Evolutionary conservation across 225 moss, liverwort and hornwort species (phyloP), one percentile per base, ranked within the genome.

Genomic region (Asterella californica): DNA sequence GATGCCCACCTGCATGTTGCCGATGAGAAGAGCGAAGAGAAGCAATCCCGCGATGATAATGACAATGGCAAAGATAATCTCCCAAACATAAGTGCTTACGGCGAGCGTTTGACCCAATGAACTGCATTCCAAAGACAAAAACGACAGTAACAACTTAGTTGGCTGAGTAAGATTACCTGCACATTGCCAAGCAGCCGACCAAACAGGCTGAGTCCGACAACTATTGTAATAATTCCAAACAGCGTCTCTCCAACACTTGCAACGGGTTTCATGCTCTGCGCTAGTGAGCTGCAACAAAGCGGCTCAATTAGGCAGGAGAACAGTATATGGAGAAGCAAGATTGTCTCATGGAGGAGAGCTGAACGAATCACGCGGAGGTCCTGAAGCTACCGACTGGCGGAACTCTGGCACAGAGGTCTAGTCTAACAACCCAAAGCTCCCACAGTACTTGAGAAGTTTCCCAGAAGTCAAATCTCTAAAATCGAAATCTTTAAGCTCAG

Each of bases 1-100:
- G 61, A 71, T 30, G 55, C 79, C 85, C 86, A 95, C 95, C 92
- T 96, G 96, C 94, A 96, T 94, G 77, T 96, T 96, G 46, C 96
- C 96, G 66, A 97, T 97, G 52, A 94, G 83, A 55, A 97, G 89
- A 9, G 91, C 94, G 74, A 97, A 97, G 10, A 97, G 88, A 68
- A 97, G 84, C 79, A 96, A 84, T 84, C 96, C 96, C 15, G 82
- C 78, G 42, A 94, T 82, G 82, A 93, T 89, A 59, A 96, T 86
- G 53, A 89, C 84, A 76, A 96, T 93, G 79, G 89, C 86, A 71
- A 96, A 94, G 67, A 96, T 81, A 79, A 93, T 87, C 86, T 96
- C 96, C 93, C 92, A 94, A 55, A 85, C 88, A 61, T 88, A 96
- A 27, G 89, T 74, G 90, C 93, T 93, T 34, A 93, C 93, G 37